phyloP scores from a whole-genome alignment of 768 basidiomycete species.

The Lactarius sanguifluus region DNA sequence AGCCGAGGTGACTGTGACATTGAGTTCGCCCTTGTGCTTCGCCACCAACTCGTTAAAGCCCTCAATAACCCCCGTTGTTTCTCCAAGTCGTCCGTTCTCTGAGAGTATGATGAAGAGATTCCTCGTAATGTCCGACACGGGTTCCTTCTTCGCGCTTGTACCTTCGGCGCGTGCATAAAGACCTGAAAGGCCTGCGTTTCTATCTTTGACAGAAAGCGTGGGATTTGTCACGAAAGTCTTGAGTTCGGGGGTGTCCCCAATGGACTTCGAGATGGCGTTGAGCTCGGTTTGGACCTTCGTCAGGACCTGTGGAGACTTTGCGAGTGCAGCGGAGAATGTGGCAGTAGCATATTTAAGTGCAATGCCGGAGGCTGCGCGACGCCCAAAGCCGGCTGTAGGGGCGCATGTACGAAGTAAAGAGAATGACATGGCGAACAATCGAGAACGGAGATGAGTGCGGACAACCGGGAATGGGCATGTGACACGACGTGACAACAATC shows the following conservation, averaged over 20 bases:
- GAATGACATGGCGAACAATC: constrained; percentile 55
- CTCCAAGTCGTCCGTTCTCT: constrained; percentile 88
- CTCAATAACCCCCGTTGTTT: constrained; percentile 83
- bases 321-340: constrained; percentile 75
- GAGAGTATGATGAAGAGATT: constrained; percentile 88
- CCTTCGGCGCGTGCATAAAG: constrained; percentile 70
- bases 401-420: constrained; percentile 53
- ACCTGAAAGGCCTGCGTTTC: constrained; percentile 60
- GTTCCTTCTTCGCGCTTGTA: constrained; percentile 62
- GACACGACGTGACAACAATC: background rate
- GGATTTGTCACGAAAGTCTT: constrained; percentile 83
- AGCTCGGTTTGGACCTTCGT: constrained; percentile 87
- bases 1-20: constrained; percentile 89
- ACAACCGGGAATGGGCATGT: background rate
- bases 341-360: constrained; percentile 85
- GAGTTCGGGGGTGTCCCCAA: constrained; percentile 65
- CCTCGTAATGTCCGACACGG: constrained; percentile 83
- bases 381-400: constrained; percentile 51
- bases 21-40: constrained; percentile 89
- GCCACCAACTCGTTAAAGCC: constrained; percentile 89
- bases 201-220: constrained; percentile 80
- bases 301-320: constrained; percentile 80
- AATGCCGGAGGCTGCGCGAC: constrained; percentile 73
- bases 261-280: constrained; percentile 61
- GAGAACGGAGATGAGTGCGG: background rate